Evolutionary conservation across 495 filamentous ascomycete genomes (phyloP), one percentile per base, ranked within the genome.

Genomic region (Staphylotrichum tortipilum): DNA sequence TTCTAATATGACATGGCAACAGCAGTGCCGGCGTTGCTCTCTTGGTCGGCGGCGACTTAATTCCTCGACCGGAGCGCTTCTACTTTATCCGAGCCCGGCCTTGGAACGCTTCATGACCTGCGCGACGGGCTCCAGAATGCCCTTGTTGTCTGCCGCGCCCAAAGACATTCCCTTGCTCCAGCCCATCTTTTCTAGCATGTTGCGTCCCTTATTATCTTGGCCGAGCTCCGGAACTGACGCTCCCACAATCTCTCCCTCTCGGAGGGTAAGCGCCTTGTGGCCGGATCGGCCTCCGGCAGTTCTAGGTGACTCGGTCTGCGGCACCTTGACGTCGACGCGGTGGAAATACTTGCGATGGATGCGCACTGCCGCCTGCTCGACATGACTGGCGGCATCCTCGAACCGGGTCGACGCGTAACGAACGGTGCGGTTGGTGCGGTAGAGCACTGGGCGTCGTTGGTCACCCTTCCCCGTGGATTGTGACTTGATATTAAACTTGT

Each of bases 111-210:
- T 94, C 35, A 97, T 82, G 45, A 94, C 80, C 49, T 94, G 88
- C n/a, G 77, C 74, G 33, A 99, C 83, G 2, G 94, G 94, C 53
- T 84, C 76, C 51, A 92, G 62, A 43, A 94, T 91, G 29, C 94
- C 92, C 64, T 92, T 86, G 63, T 92, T 92, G 50, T 92, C 82
- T 9, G 74, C 57, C 4, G 84, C 77, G 35, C 92, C 92, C n/a
- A 99, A 73, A 7, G 83, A 84, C 65, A 83, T 97, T 4, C 92
- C 92, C 38, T 78, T 82, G 51, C 76, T 85, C 88, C 94, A 99
- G 15, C 92, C 92, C 92, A 97, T 97, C 69, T 91, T 97, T 66
- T 95, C 89, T 45, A 99, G 63, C 85, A 99, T 88, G 3, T 80
- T 81, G 36, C 88, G 77, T 18, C 92, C 92, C 56, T 76, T 84